Percentiles rank a stretch among this genome's conserved stretches.
These are phyloP conservation scores for Dunaliella primolecta DNA, from an alignment of 139 green algal genomes.

Conservation along the genomic window DNA sequence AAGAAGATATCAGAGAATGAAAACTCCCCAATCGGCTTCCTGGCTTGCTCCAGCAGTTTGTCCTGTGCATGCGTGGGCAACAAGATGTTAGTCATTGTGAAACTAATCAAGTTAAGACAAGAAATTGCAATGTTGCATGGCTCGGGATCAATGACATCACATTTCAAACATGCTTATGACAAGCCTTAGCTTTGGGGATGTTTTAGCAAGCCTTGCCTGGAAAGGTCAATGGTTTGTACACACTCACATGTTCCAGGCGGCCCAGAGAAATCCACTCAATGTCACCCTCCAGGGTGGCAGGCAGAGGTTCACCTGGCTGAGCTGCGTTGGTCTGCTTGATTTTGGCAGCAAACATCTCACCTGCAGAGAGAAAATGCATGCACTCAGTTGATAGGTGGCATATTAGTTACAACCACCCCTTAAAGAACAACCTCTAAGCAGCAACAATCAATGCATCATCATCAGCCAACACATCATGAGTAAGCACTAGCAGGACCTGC, in stretches of 20 bases:
- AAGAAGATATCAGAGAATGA: not conserved
- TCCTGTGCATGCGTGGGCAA: not conserved
- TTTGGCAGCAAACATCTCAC: conserved; percentile 3
- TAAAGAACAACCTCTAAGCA: no score
- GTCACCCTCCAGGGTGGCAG: not conserved
- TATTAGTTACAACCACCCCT: no score
- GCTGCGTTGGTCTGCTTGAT: conserved; percentile 1
- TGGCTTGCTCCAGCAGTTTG: conserved; percentile 1
- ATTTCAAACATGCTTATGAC: no score
- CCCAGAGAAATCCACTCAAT: not conserved
- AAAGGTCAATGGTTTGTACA: not conserved
- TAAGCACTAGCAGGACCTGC: no score
- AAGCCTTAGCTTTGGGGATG: no score
- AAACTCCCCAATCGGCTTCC: not conserved
- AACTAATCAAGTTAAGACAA: no score
- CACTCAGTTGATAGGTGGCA: no score
- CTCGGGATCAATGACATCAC: no score
- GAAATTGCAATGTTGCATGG: no score
- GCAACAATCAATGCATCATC: no score
- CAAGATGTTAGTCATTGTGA: not conserved
- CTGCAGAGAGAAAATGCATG: no score
- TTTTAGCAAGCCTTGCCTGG: not conserved
- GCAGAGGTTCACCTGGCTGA: not conserved
- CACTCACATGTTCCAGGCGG: conserved; percentile 1
- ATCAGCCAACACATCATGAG: no score